A percentile compares a stretch with the other conserved stretches of the same genome.
phyloP scores from a whole-genome alignment of 441 rosid species.

The Brassica balearica region DNA sequence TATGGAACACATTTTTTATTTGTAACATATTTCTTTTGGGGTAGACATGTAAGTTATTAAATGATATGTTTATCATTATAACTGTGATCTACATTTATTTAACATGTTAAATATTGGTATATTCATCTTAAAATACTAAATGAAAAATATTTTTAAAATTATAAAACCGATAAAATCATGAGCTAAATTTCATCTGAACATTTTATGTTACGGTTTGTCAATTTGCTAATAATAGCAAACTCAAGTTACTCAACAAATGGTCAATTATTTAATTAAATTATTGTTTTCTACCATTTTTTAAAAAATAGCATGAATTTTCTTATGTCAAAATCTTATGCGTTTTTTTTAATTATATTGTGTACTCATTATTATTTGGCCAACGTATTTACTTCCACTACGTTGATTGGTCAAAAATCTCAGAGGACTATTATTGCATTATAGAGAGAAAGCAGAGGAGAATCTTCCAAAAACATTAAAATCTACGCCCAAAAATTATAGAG shows the following conservation, averaged over 20 bases:
- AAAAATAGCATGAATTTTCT: not conserved
- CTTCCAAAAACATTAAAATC: conserved; percentile 32
- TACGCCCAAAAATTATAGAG: conserved; percentile 8
- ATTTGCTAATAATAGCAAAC: not conserved
- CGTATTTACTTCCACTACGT: conserved; percentile 19
- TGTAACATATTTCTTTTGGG: not conserved
- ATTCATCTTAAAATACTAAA: not conserved
- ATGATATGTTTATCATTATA: not conserved
- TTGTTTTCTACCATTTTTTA: too few species aligned
- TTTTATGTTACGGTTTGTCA: not conserved
- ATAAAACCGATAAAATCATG: not conserved
- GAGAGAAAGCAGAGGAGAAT: conserved; percentile 28
- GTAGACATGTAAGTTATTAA: not conserved
- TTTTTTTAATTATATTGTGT: not conserved
- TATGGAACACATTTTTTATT: not conserved
- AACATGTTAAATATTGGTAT: not conserved
- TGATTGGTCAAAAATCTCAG: conserved; percentile 25
- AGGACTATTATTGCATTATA: not conserved
- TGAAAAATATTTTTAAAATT: not conserved
- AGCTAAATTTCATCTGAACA: too few species aligned
- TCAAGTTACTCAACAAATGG: not conserved
- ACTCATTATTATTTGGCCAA: conserved; percentile 18
- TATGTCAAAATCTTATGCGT: conserved; percentile 3
- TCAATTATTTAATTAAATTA: not conserved
- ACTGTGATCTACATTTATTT: not conserved